Base-by-base conservation (phyloP, 1,284 basidiomycete genomes). In the Pholiota adiposa region DNA sequence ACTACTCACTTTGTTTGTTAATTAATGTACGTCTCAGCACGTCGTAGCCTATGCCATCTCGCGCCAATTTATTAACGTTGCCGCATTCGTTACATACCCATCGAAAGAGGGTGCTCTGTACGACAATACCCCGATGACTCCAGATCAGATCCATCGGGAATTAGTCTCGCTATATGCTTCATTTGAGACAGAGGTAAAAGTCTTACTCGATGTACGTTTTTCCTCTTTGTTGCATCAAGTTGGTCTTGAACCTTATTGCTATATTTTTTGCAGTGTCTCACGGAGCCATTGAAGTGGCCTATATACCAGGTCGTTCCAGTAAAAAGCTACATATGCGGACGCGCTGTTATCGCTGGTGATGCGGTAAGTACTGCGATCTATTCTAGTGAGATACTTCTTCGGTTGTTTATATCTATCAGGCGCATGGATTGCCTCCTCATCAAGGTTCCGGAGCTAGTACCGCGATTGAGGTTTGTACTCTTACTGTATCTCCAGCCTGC, bases 31-130 rank as follows among this genome's bases (percentile, higher is more conserved):
- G n/a, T n/a, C n/a, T 31, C 16, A 54, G 52, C 52, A 54, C 18
- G 52, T 54, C 14, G 41, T 54, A 18, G 52, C 52, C n/a, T 54
- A 54, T 33, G 27, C 52, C 6, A 54, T 54, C 41, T 54, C 52
- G 14, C 52, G 52, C 25, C 40, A 29, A 7, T 43, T 54, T 27
- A 31, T 54, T 14, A 54, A 54, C 31, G 52, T 54, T 21, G 52
- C 52, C 7, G 52, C 52, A 33, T 54, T 54, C 12, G 29, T 54
- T 3, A 54, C 52, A 6, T 27, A 54, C 25, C 40, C 52, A 27
- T 40, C 40, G 25, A 54, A 54, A 33, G 27, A 44, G 21, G 52
- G 52, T 6, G 44, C 52, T 2, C n/a, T 18, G 8, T 54, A 44
- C n/a, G 52, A 54, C n/a, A 31, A 33, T 33, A 54, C n/a, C 2